A percentile compares a stretch with the other conserved stretches of the same genome.
These are phyloP conservation scores for Isabelozyma heimii DNA, from an alignment of 805 yeast genomes.

Conservation along the genomic window DNA sequence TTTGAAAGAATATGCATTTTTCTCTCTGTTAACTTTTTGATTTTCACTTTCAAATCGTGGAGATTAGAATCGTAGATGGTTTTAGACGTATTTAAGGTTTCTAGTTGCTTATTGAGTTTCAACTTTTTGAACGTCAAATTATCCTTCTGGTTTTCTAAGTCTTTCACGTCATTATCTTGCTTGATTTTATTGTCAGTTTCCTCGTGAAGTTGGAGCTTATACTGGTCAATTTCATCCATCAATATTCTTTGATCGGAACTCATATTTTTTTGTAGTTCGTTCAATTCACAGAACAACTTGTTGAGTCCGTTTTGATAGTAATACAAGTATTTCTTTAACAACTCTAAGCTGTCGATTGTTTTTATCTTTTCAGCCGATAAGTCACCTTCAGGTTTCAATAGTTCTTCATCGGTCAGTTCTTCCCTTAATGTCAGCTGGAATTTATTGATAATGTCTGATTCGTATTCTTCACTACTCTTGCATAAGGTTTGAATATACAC, in stretches of 20 bases:
- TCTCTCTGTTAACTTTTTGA: slow-evolving; percentile 20
- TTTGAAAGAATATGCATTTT: slow-evolving; percentile 19
- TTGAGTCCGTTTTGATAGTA: slow-evolving; percentile 24
- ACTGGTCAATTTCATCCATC: slow-evolving; percentile 25
- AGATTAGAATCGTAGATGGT: slow-evolving; percentile 18
- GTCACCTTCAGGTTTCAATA: not conserved
- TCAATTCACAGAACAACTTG: slow-evolving; percentile 17
- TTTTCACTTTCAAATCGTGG: slow-evolving; percentile 10
- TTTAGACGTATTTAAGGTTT: slow-evolving; percentile 14
- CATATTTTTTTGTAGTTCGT: slow-evolving; percentile 10
- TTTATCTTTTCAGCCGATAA: not conserved
- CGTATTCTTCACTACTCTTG: not conserved
- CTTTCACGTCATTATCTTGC: slow-evolving; percentile 29
- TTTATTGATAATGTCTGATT: not conserved
- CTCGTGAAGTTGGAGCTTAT: slow-evolving; percentile 36
- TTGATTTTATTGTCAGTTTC: slow-evolving; percentile 27
- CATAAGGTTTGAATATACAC: slow-evolving; percentile 28
- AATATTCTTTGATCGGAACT: slow-evolving; percentile 12
- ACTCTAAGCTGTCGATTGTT: not conserved
- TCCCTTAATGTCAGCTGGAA: not conserved
- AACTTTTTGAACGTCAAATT: slow-evolving; percentile 30
- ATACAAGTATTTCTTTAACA: slow-evolving; percentile 19
- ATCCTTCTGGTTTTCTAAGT: slow-evolving; percentile 29
- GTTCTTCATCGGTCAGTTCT: slow-evolving; percentile 2
- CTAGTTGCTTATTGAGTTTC: slow-evolving; percentile 23